A percentile compares a stretch with the other conserved stretches of the same genome.
Evolutionary conservation across 2,329 filamentous ascomycete genomes (phyloP).

Genomic region (Shiraia sp.): DNA sequence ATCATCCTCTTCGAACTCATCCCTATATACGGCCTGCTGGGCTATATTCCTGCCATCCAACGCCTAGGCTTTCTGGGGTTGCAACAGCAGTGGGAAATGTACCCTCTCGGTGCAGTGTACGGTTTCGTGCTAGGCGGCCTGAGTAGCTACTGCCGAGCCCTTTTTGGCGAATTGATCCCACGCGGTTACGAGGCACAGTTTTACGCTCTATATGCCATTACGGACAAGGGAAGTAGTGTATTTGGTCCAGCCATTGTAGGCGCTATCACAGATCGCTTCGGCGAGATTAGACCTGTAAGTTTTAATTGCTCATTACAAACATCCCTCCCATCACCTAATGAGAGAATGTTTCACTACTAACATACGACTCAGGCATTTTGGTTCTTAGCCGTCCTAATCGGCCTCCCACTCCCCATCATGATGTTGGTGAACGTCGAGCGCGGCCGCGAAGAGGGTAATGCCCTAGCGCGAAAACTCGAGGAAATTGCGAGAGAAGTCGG

Average conservation of each 20-base stretch:
- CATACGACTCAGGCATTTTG: constrained; percentile 68
- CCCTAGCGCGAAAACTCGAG: constrained; percentile 45
- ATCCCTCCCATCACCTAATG: neutral
- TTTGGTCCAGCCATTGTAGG: constrained; percentile 96
- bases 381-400: constrained; percentile 85
- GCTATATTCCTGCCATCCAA: constrained; percentile 80
- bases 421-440: constrained; percentile 80
- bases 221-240: constrained; percentile 91
- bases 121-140: constrained; percentile 93
- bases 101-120: constrained; percentile 85
- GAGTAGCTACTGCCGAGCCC: constrained; percentile 85
- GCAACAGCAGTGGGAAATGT: constrained; percentile 98
- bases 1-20: constrained; percentile 91
- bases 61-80: constrained; percentile 77
- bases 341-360: neutral
- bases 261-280: constrained; percentile 76
- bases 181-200: constrained; percentile 94
- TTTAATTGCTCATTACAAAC: neutral
- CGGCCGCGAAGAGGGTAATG: constrained; percentile 48
- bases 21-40: constrained; percentile 85
- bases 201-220: constrained; percentile 95
- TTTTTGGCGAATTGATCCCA: constrained; percentile 93
- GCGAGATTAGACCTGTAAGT: constrained; percentile 53
- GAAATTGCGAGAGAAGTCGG: constrained; percentile 17
- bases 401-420: constrained; percentile 81